Base-by-base conservation (phyloP, 2,329 filamentous ascomycete species). In the Metarhizium brunneum region DNA sequence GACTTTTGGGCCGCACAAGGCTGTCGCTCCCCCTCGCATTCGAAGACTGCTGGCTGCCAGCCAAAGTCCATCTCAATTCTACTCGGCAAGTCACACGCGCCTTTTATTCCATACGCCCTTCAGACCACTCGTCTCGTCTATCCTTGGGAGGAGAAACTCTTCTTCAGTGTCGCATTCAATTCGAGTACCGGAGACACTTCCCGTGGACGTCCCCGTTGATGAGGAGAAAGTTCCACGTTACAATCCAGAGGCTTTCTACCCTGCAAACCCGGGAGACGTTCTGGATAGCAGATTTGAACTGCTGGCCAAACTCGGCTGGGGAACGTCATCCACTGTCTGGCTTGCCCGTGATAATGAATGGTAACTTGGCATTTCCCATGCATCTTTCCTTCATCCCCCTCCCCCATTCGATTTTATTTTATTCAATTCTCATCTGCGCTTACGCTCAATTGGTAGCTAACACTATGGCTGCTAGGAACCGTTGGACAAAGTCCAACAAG, bases 281-380 rank as follows among this genome's bases (percentile, higher is more conserved):
- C 59, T 72, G 36, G 61, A 68, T 47, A 56, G 61, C 45, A 59
- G 63, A 57, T 73, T 73, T 57, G 59, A 69, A 54, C 58, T 72
- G 3, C 54, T 65, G 5, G 61, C 63, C 13, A 73, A 73, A 59
- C 56, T 73, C 53, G 71, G 70, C 29, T 72, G 64, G 59, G 70
- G 70, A 25, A 63, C 66, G 11, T 65, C 62, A 30, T 73, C 69
- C 8, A 73, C 69, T 4, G 70, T 72, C 30, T 73, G 71, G 70
- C 62, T 73, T 32, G 67, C 69, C 16, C 50, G 54, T 53, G 58
- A 60, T 47, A 50, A 40, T 42, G 20, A 18, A 18, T 42, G 51
- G 47, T 56, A 57, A 43, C 40, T 43, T 43, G 40, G 6, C 40
- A 43, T 43, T 43, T n/a, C 29, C 20, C 4, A 20, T 20, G 4